Percentiles rank a stretch among this genome's conserved stretches.
These are phyloP conservation scores for Mimosa bimucronata DNA, from an alignment of 306 rosid species.

Conservation along the genomic window DNA sequence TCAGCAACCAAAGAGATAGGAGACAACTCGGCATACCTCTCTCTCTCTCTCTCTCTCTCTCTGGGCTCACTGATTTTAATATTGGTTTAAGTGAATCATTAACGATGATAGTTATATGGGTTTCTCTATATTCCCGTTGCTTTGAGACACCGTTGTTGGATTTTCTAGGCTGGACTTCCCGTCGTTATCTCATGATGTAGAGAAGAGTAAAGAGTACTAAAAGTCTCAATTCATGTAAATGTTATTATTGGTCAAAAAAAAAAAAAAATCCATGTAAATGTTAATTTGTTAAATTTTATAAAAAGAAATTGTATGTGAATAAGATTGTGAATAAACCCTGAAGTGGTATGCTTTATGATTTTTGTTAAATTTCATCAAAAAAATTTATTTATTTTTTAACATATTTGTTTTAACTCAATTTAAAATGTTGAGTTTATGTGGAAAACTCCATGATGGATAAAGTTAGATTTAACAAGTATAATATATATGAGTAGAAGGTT, in stretches of 20 bases:
- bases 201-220: conserved; percentile 29
- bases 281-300: not conserved
- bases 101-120: conserved; percentile 9
- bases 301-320: not conserved
- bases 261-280: no score
- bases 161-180: conserved; percentile 48
- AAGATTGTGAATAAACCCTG: not conserved
- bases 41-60: not conserved
- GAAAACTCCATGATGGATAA: no score
- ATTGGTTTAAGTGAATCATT: not conserved
- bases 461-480: no score
- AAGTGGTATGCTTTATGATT: conserved; percentile 12
- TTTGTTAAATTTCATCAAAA: no score
- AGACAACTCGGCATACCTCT: conserved; percentile 38
- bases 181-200: conserved; percentile 18
- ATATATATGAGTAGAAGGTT: no score
- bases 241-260: no score
- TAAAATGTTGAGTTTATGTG: no score
- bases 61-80: not conserved
- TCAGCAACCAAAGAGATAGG: conserved; percentile 46
- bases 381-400: no score
- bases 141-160: conserved; percentile 54
- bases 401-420: no score
- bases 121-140: conserved; percentile 47
- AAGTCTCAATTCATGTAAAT: not conserved